Evolutionary conservation across 495 filamentous ascomycete genomes (phyloP).

Genomic region (Neurospora sublineolata): DNA sequence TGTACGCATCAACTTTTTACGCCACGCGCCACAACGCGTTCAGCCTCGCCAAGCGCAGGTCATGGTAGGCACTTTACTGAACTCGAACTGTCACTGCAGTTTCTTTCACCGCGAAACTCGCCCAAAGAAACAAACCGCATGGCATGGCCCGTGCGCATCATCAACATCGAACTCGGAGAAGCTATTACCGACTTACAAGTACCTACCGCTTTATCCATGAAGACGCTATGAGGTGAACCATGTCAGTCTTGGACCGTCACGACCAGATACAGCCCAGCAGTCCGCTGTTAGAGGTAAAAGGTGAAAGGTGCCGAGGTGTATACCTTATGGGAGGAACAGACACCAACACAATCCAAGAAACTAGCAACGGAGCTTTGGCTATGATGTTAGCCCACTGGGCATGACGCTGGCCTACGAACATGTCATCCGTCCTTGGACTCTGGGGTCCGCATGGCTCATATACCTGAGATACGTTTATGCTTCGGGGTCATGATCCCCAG

Average conservation of each 20-base stretch:
- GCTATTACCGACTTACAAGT: not conserved
- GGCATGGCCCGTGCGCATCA: not conserved
- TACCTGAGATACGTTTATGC: not conserved
- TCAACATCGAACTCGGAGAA: not conserved
- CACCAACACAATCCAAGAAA: not conserved
- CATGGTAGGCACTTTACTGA: too few relatives aligned
- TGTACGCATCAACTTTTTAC: not conserved
- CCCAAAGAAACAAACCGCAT: not conserved
- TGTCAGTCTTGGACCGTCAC: not conserved
- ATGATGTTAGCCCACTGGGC: not conserved
- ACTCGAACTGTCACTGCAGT: not conserved
- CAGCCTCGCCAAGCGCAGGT: slow-evolving; percentile 6
- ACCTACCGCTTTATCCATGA: not conserved
- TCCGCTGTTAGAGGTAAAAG: not conserved
- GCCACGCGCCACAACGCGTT: slow-evolving; percentile 7
- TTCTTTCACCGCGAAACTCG: not conserved
- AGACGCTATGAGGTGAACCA: not conserved
- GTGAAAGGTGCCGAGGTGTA: not conserved
- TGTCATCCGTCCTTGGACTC: not conserved
- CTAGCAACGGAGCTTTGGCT: not conserved
- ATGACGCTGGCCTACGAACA: not conserved
- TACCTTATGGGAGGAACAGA: not conserved
- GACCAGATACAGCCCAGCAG: not conserved
- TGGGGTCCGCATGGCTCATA: not conserved
- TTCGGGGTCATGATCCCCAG: not conserved